A percentile compares a stretch with the other conserved stretches of the same genome.
These are phyloP conservation scores for Lodderomyces orthopsilosis DNA, from an alignment of 1,139 yeast species.

Conservation along the genomic window DNA sequence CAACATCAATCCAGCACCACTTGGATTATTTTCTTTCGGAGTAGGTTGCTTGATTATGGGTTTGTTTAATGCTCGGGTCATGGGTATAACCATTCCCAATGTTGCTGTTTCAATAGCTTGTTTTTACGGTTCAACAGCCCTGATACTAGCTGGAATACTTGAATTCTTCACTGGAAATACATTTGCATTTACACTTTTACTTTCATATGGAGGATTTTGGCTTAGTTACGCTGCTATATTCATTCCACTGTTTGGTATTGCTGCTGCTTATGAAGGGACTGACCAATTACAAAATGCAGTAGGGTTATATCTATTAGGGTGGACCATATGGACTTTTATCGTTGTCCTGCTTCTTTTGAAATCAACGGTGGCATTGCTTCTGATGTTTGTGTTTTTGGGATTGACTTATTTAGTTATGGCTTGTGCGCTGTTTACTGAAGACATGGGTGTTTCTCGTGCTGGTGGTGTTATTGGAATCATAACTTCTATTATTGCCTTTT, in stretches of 20 bases:
- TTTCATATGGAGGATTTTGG: constrained; percentile 39
- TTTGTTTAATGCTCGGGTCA: constrained; percentile 41
- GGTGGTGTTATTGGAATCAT: constrained; percentile 46
- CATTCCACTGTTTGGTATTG: constrained; percentile 48
- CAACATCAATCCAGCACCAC: constrained; percentile 33
- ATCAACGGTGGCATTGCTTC: constrained; percentile 41
- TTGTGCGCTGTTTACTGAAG: constrained; percentile 36
- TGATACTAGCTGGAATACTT: constrained; percentile 52
- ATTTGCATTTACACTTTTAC: constrained; percentile 41
- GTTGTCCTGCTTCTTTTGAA: constrained; percentile 39
- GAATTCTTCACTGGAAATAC: constrained; percentile 41
- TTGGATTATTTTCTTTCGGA: constrained; percentile 40
- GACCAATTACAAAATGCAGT: constrained; percentile 30
- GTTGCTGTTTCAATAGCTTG: constrained; percentile 42
- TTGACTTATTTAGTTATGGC: constrained; percentile 42
- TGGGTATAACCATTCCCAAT: constrained; percentile 35
- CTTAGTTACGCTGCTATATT: constrained; percentile 36
- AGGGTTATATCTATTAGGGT: constrained; percentile 42
- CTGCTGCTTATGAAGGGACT: constrained; percentile 48
- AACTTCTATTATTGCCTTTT: constrained; percentile 41
- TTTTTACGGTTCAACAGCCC: constrained; percentile 49
- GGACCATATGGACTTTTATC: constrained; percentile 46
- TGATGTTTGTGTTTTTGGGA: constrained; percentile 32
- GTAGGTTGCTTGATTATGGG: constrained; percentile 48
- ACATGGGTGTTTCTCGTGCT: constrained; percentile 31